These are phyloP conservation scores for Pythium chondricola DNA, from an alignment of 352 stramenopile genomes.

Conservation along the genomic window DNA sequence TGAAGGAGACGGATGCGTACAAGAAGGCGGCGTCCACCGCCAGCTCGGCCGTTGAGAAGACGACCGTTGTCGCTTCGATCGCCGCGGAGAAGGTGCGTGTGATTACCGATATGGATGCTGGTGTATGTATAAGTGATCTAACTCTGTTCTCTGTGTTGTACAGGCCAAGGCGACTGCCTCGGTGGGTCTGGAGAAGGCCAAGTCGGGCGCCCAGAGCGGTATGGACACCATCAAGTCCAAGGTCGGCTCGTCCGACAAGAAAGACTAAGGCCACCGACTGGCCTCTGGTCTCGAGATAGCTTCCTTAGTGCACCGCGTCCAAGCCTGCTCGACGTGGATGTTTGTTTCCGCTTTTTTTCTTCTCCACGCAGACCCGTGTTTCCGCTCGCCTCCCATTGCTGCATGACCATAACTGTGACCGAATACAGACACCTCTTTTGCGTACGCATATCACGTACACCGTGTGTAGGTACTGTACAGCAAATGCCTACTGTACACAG, in stretches of 20 bases:
- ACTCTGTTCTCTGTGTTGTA: conserved; percentile 4
- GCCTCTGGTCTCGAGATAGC: neutral
- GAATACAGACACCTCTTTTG: too few relatives aligned
- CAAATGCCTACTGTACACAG: too few relatives aligned
- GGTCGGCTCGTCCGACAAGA: conserved; percentile 48
- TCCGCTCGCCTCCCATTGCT: too few relatives aligned
- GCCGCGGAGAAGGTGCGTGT: conserved; percentile 56
- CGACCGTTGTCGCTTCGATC: conserved; percentile 55
- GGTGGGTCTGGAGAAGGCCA: conserved; percentile 72
- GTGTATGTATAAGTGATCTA: neutral
- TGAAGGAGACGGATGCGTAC: conserved; percentile 81
- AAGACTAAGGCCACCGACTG: conserved; percentile 35
- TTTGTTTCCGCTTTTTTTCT: neutral
- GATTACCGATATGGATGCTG: neutral
- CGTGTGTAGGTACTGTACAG: too few relatives aligned
- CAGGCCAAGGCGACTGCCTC: conserved; percentile 58
- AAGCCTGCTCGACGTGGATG: neutral
- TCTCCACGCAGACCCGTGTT: too few relatives aligned
- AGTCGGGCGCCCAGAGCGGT: conserved; percentile 55
- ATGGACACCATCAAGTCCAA: conserved; percentile 79
- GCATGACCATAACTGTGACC: too few relatives aligned
- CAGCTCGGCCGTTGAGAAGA: conserved; percentile 51
- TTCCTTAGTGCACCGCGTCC: neutral
- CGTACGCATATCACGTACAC: too few relatives aligned
- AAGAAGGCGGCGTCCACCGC: conserved; percentile 72